Evolutionary conservation across 768 basidiomycete species (phyloP), one percentile per base, ranked within the genome.

Genomic region (Boletus pseudopeckii): DNA sequence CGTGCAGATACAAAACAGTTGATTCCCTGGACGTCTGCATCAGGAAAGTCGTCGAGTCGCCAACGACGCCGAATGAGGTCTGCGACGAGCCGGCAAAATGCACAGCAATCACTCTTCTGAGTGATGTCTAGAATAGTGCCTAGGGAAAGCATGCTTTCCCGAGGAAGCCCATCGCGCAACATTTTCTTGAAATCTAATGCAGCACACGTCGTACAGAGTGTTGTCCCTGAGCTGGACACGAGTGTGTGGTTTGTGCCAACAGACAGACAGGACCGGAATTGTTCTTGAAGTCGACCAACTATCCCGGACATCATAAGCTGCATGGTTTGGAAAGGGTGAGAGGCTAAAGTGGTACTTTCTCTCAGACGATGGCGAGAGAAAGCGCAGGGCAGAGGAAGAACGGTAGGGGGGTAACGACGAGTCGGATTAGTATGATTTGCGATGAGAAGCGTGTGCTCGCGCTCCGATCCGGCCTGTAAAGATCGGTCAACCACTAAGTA

Each of bases 51-150:
- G 18, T 57, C 55, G 1, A 64, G 56, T 41, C 33, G 53, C 63
- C 63, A 64, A n/a, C 46, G 34, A 47, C 48, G 53, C 18, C 40
- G 55, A 24, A 65, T 28, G 33, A 47, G 51, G 5, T 36, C 39
- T 1, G 51, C 26, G 18, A 59, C 17, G 20, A 64, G 55, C 15
- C 51, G 50, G 32, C 63, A 64, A 24, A 65, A 62, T 14, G 45
- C 40, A 37, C 63, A 64, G 7, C 36, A 30, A 20, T 38, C 48
- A 0, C 28, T 20, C 41, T 59, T 64, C 8, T 36, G 2, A 4
- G 30, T 24, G 1, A 64, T 56, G 15, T 59, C 53, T 5, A 17
- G 10, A 33, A 64, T 28, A 6, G 22, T 24, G 20, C 60, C 63
- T 0, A 65, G 45, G 10, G 48, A 26, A 2, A 48, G 5, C 48